Evolutionary conservation across 2,329 filamentous ascomycete genomes (phyloP), one percentile per base, ranked within the genome.

Genomic region (Whalleya microplaca): DNA sequence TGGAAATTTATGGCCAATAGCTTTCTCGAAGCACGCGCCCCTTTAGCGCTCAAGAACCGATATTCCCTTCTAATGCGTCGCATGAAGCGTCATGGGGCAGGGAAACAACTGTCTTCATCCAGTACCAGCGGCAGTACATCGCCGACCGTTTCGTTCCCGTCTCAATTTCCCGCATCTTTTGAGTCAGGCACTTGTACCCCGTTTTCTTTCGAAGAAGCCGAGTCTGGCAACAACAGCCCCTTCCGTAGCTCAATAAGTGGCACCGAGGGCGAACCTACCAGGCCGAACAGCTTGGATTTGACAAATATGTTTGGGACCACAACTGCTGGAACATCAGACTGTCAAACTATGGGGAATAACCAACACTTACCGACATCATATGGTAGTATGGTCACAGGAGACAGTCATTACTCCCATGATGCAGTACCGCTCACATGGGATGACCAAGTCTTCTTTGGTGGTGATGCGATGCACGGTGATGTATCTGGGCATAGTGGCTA

Each of bases 1-100:
- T 61, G 58, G 58, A 61, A 61, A 29, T 51, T 58, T 18, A 52
- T 61, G 21, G 48, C 63, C n/a, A 62, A 65, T 8, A 69, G 51
- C 5, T 64, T 59, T 45, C 65, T 62, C 16, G 48, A 60, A 43
- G 42, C 48, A 9, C 60, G 60, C n/a, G 47, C 60, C 9, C 54
- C 57, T 3, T 23, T 63, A 16, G 47, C 60, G n/a, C 47, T 60
- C 16, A 63, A 63, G 49, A 63, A 63, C 46, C 45, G 60, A 16
- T 54, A 63, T 45, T 58, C 57, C 3, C 55, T 63, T 14, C 45
- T 63, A 10, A 49, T 55, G 51, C 60, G 60, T 27, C 60, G 58
- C 32, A 40, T 51, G n/a, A 57, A 58, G 51, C 58, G 58, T 7
- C 56, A 56, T 14, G 53, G 21, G 14, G 27, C 21, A 12, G 18